Conservation (phyloP, 495 filamentous ascomycete species). For the Evernia prunastri region DNA sequence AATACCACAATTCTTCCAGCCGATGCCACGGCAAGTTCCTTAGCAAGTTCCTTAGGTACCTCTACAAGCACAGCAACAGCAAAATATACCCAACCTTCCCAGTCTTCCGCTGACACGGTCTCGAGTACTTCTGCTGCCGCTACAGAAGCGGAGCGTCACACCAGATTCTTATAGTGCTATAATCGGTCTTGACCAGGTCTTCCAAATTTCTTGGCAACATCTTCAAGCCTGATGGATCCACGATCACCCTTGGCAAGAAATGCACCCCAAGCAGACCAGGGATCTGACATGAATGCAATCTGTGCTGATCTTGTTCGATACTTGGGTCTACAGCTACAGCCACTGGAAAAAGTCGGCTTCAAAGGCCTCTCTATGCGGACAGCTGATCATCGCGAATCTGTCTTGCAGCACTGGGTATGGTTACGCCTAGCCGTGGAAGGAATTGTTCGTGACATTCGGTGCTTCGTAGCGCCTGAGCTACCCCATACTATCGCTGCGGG, state of each 20-base stretch:
- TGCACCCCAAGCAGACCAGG: neutral
- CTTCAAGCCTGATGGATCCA: neutral
- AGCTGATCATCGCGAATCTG: neutral
- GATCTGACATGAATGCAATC: neutral
- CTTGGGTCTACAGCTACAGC: neutral
- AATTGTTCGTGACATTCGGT: neutral
- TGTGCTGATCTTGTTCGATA: neutral
- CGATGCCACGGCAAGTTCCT: too few relatives aligned
- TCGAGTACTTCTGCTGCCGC: too few relatives aligned
- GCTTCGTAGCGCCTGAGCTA: neutral
- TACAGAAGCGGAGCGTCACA: neutral
- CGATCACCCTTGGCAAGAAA: neutral
- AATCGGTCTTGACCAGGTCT: neutral
- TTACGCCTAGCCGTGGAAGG: rapidly evolving
- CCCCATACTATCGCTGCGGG: too few relatives aligned
- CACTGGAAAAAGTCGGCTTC: neutral
- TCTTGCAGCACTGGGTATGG: neutral
- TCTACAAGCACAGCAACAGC: too few relatives aligned
- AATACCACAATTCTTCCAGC: too few relatives aligned
- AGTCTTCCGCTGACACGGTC: too few relatives aligned
- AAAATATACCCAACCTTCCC: too few relatives aligned
- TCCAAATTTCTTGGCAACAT: neutral
- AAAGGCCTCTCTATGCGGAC: neutral
- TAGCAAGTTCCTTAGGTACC: too few relatives aligned
- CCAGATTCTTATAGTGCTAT: neutral